These are phyloP conservation scores for Colletotrichum sp. DNA, from an alignment of 2,329 filamentous ascomycete genomes.

Conservation along the genomic window DNA sequence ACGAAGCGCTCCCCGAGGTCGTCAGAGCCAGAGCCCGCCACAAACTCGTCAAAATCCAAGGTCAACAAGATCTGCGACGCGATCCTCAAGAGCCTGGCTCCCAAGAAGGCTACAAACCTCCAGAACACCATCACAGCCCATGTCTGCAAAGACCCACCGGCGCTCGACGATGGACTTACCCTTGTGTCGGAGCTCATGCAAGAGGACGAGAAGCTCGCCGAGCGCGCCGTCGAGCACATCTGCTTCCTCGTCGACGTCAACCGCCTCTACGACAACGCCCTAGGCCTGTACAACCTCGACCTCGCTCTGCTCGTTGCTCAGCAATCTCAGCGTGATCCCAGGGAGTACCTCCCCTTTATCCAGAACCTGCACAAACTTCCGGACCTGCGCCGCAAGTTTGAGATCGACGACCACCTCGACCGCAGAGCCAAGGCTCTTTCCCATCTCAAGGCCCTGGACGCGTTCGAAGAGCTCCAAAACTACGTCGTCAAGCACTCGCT, in stretches of 20 bases:
- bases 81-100: slow-evolving; percentile 71
- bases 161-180: slow-evolving; percentile 81
- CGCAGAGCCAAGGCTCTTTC: slow-evolving; percentile 77
- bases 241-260: slow-evolving; percentile 97
- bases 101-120: slow-evolving; percentile 67
- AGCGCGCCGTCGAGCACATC: slow-evolving; percentile 93
- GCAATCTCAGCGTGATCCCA: slow-evolving; percentile 92
- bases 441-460: slow-evolving; percentile 75
- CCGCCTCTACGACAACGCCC: slow-evolving; percentile 85
- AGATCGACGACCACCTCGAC: slow-evolving; percentile 87
- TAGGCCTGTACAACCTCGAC: slow-evolving; percentile 91
- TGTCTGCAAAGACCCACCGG: slow-evolving; percentile 91
- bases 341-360: slow-evolving; percentile 94
- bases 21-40: slow-evolving; percentile 13
- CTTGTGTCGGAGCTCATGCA: slow-evolving; percentile 79
- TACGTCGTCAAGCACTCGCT: slow-evolving; percentile 83
- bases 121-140: slow-evolving; percentile 95
- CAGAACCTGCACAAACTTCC: slow-evolving; percentile 82
- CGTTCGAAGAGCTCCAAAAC: slow-evolving; percentile 76
- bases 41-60: slow-evolving; percentile 54
- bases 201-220: slow-evolving; percentile 73
- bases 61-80: slow-evolving; percentile 90
- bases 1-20: slow-evolving; percentile 57
- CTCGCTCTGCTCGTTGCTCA: slow-evolving; percentile 91
- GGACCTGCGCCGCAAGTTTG: slow-evolving; percentile 74